These are phyloP conservation scores for Graphium sp. DNA, from an alignment of 2,329 filamentous ascomycete species.

Conservation along the genomic window DNA sequence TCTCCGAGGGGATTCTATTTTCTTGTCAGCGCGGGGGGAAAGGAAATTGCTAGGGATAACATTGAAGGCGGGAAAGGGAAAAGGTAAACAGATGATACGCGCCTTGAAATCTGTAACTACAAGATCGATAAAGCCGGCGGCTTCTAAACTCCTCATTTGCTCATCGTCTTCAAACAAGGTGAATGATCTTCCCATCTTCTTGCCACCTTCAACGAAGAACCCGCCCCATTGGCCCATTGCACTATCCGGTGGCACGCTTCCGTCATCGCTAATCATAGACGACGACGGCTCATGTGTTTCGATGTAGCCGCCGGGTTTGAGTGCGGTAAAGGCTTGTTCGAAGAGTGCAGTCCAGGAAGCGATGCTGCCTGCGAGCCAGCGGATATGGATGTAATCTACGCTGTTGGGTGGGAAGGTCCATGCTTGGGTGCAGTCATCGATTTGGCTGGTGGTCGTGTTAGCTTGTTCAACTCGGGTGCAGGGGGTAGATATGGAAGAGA, in stretches of 20 bases:
- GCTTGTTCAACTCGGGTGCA: neutral
- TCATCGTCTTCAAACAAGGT: constrained; percentile 8
- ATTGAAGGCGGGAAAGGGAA: too few species aligned
- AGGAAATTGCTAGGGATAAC: too few species aligned
- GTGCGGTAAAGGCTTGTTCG: constrained; percentile 26
- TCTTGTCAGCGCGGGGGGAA: too few species aligned
- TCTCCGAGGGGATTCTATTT: constrained; percentile 23
- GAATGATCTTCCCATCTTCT: constrained; percentile 13
- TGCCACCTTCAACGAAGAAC: constrained; percentile 11
- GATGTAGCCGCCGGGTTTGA: constrained; percentile 28
- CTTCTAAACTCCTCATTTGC: constrained; percentile 7
- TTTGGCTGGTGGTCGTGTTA: constrained; percentile 14
- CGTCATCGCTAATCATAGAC: constrained; percentile 9
- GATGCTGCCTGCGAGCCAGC: constrained; percentile 37
- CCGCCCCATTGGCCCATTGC: constrained; percentile 10
- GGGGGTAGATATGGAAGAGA: too few species aligned
- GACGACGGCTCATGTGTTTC: constrained; percentile 19
- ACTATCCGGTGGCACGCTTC: constrained; percentile 10
- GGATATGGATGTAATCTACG: constrained; percentile 45
- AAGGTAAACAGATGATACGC: too few species aligned
- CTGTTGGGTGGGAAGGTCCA: constrained; percentile 29
- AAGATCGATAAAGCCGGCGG: constrained; percentile 10
- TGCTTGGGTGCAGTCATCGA: constrained; percentile 38
- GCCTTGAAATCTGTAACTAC: constrained; percentile 9
- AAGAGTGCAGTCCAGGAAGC: constrained; percentile 35